Percentiles rank a stretch among this genome's conserved stretches.
Evolutionary conservation across 2,329 filamentous ascomycete species (phyloP).

Genomic region (Colletotrichum endophyticum): DNA sequence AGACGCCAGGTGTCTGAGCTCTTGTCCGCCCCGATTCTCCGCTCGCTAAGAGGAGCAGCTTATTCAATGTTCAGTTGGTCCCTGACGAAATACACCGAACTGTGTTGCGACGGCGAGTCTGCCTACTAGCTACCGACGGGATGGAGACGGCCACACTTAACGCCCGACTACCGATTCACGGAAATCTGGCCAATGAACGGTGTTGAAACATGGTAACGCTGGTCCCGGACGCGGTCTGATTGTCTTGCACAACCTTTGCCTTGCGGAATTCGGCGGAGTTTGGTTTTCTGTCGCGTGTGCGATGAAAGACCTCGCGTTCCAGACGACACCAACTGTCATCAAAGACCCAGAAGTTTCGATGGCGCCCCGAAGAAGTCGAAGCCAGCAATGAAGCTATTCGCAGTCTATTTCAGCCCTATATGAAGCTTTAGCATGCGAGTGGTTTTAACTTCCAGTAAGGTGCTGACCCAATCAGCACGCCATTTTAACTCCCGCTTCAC

Average conservation of each 20-base stretch:
- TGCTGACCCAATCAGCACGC: neutral
- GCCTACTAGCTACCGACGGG: neutral
- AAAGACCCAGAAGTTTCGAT: neutral
- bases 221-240: neutral
- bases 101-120: neutral
- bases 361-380: neutral
- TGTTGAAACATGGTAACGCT: neutral
- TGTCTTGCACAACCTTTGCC: neutral
- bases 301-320: neutral
- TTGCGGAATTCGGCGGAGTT: neutral
- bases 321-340: neutral
- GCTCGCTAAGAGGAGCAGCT: neutral
- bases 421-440: neutral
- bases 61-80: neutral
- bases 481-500: neutral
- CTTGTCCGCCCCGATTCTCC: neutral
- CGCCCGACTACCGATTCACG: neutral
- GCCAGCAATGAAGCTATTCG: neutral
- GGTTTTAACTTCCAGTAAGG: neutral
- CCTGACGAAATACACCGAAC: neutral
- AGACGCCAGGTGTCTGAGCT: slow-evolving; percentile 1
- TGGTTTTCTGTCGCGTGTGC: neutral
- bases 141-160: neutral
- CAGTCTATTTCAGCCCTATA: neutral
- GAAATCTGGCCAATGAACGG: neutral